Base-by-base conservation (phyloP, 106 monocot genomes). In the Allium sativum region DNA sequence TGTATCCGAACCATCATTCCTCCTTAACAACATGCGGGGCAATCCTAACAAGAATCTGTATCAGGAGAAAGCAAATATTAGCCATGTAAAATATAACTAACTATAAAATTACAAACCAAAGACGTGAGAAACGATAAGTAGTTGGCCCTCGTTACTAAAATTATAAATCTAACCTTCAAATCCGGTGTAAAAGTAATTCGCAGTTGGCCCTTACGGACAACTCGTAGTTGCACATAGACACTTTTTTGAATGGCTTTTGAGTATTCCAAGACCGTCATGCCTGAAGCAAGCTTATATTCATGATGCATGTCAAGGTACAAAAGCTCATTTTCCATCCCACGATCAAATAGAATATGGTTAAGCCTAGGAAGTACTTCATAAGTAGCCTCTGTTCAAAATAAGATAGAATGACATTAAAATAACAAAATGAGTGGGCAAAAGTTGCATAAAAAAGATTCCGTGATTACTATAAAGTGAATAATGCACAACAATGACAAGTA, bases 331-430 rank as follows among this genome's bases (percentile, higher is more conserved):
- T 75, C 66, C 16, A 92, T 79, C 10, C 98, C 98, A 76, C 82
- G 68, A 50, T 99, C 98, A 64, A 99, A 99, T 62, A 83, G 88
- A 31, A 99, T 86, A 74, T 88, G 88, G 70, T 43, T 78, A 55
- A 99, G 87, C 60, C 98, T 78, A 10, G 98, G 91, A 55, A 99
- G 88, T 18, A 85, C 74, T 79, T 99, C 98, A 78, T 70, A 82
- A 41, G 92, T 69, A 17, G 88, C 83, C 88, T 92, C 98, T 99
- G 82, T 48, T 12, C 42, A 56, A 21, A 64, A 5, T 40, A 42
- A 63, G 4, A 71, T 40, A 21, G 40, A 7, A 1, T 7, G 12
- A 47, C 1, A 31, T 31, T 31, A 31, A 31, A 31, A 31, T 31
- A 5, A 31, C 31, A 31, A 2, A 31, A 5, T 2, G 31, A 31